Conservation (phyloP, 1,284 basidiomycete genomes). For the Laetiporus sulphureus region DNA sequence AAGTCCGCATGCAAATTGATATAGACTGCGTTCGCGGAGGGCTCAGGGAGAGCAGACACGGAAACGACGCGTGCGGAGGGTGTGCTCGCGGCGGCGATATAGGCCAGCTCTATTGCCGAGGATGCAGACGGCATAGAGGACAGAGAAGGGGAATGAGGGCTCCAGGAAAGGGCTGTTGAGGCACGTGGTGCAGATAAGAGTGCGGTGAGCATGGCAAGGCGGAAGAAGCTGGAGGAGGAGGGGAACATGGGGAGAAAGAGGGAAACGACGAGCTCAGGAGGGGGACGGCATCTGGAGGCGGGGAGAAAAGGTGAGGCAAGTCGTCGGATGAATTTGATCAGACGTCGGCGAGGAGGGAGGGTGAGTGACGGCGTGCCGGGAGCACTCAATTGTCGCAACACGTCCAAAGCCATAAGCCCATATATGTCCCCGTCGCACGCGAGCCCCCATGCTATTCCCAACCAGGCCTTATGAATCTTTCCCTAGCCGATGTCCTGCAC, state of each 20-base stretch:
- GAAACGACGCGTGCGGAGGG: too few relatives aligned
- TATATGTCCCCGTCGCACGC: conserved; percentile 7
- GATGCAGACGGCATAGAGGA: neutral
- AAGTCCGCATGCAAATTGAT: conserved; percentile 44
- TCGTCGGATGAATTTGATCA: conserved; percentile 8
- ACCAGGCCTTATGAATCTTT: neutral
- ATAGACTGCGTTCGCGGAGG: conserved; percentile 29
- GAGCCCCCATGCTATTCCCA: conserved; percentile 4
- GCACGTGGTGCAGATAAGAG: conserved; percentile 1
- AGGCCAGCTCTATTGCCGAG: neutral
- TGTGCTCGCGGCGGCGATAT: neutral
- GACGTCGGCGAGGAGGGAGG: conserved; percentile 3
- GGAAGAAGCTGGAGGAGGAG: conserved; percentile 1
- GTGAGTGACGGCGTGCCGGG: conserved; percentile 1
- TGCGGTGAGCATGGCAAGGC: conserved; percentile 1
- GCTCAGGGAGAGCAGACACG: conserved; percentile 4
- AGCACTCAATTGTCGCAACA: conserved; percentile 2
- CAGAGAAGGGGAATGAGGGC: neutral
- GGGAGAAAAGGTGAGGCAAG: conserved; percentile 1
- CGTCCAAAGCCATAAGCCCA: conserved; percentile 5
- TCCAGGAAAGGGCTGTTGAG: neutral
- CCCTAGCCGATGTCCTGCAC: too few relatives aligned
- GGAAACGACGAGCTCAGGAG: conserved; percentile 1
- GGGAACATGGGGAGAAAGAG: conserved; percentile 1
- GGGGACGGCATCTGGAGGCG: conserved; percentile 5